phyloP scores from a whole-genome alignment of 306 rosid species.

The Cicer arietinum region DNA sequence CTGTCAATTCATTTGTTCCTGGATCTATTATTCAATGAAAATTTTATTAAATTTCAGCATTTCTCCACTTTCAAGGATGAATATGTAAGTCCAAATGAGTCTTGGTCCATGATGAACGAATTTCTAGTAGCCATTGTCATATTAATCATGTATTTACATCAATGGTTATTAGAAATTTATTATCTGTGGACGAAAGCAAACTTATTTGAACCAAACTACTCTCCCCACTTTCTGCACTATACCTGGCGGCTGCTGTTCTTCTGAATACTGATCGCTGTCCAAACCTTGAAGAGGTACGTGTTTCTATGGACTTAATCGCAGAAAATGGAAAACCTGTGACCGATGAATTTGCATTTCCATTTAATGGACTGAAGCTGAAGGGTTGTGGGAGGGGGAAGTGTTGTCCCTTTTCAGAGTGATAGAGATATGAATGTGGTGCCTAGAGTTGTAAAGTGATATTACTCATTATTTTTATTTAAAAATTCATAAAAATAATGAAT shows the following conservation, averaged over 20 bases:
- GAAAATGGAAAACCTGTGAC: slow-evolving; percentile 35
- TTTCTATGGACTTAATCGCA: slow-evolving; percentile 44
- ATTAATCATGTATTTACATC: not conserved
- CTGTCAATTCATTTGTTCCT: slow-evolving; percentile 71
- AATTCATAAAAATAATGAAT: not conserved
- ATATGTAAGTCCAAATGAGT: not conserved
- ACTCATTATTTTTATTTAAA: not conserved
- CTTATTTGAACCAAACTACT: not conserved
- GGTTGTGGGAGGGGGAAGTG: not conserved
- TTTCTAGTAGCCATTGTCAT: not conserved
- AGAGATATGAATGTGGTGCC: slow-evolving; percentile 11
- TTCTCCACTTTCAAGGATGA: slow-evolving; percentile 42
- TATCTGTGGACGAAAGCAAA: slow-evolving; percentile 7
- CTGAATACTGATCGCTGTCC: slow-evolving; percentile 44
- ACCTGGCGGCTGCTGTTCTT: slow-evolving; percentile 42
- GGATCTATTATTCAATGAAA: slow-evolving; percentile 61
- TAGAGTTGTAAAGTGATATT: slow-evolving; percentile 10
- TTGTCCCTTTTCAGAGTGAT: not conserved
- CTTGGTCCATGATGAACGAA: not conserved
- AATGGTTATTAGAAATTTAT: slow-evolving; percentile 6
- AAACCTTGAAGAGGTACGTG: slow-evolving; percentile 59
- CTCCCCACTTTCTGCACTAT: slow-evolving; percentile 18
- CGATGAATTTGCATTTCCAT: not conserved
- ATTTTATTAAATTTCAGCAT: slow-evolving; percentile 65
- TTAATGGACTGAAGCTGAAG: slow-evolving; percentile 6